Base-by-base conservation (phyloP, 208 protist genomes). In the Phytomonas sp. region DNA sequence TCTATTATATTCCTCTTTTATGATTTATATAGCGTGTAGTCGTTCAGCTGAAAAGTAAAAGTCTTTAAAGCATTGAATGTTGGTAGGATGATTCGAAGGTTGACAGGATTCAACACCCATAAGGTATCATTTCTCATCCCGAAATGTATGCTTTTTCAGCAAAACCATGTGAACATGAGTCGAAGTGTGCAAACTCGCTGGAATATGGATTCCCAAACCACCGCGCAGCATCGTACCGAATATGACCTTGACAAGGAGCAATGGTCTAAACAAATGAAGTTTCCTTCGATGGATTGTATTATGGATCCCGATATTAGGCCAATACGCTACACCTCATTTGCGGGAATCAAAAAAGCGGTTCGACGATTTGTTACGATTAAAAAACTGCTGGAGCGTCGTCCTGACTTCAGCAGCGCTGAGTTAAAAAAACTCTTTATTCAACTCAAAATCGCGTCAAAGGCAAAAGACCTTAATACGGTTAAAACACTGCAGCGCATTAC, bases 231-330 rank as follows among this genome's bases (percentile, higher is more conserved):
- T 69, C 82, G 88, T 62, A 96, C 91, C 14, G 91, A 96, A 67
- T 96, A 96, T 69, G 91, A 96, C 79, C 92, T 96, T 72, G 91
- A 96, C 74, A 93, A 93, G 79, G 88, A 96, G 66, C 86, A 96
- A 75, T 96, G 91, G 88, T 89, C 86, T 72, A 96, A 96, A 69
- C 88, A 96, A 73, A 96, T 96, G 91, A 79, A 81, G n/a, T 91
- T 94, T 77, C 87, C 83, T 23, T 92, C 88, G 7, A 94, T 96
- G 91, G 91, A 96, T 70, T 96, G 91, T 77, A 94, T 96, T 71
- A 92, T 96, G 83, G 87, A 96, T 76, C 91, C 91, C 23, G 83
- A 92, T 74, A 91, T 96, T 60, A 80, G 77, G 4, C 82, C 86
- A 32, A 92, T 96, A 56, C 80, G 82, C 63, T 94, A 93, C 77